Base-by-base conservation (phyloP, 2,329 filamentous ascomycete species). In the Ilyonectria sp. region DNA sequence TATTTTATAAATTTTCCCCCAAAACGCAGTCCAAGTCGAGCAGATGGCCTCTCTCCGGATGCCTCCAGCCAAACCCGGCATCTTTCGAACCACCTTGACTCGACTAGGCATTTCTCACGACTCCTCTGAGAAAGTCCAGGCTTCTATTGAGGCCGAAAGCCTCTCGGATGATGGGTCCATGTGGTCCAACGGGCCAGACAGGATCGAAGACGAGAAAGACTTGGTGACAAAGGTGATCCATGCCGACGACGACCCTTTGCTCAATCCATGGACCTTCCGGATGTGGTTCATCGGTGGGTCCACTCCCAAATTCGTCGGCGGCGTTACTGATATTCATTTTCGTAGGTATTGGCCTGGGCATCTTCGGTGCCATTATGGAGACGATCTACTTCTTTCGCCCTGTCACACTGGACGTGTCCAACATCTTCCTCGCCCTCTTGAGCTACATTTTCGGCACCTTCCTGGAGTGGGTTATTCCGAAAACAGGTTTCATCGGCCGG, bases 301-400 rank as follows among this genome's bases (percentile, higher is more conserved):
- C 8, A 35, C 33, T 11, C 21, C 1, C n/a, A 3, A n/a, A 19
- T 11, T 11, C 1, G 4, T 7, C 8, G 6, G 15, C 23, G n/a
- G 7, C 10, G 44, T 37, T 50, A 15, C 47, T 70, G 43, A 71
- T 13, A 26, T 29, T 50, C 23, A 50, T 9, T 1, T 6, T 8
- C 0, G 4, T 13, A 75, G 73, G 73, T 13, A 63, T 75, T 10
- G 71, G 67, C 4, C n/a, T 75, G 5, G 71, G 64, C 1, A 65
- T 65, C 2, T 76, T 75, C 47, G 74, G 69, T 19, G 70, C 54
- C 8, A 69, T 75, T 15, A 23, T 76, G 7, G 66, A 75, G 26
- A 68, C 71, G 26, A 76, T 76, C 35, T 68, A 71, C 60, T 76
- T 72, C 69, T 76, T 76, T 60, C 72, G 72, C 17, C 74, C 74